Evolutionary conservation across 83 land plant genomes (phyloP).

Genomic region (Isoetes engelmannii): DNA sequence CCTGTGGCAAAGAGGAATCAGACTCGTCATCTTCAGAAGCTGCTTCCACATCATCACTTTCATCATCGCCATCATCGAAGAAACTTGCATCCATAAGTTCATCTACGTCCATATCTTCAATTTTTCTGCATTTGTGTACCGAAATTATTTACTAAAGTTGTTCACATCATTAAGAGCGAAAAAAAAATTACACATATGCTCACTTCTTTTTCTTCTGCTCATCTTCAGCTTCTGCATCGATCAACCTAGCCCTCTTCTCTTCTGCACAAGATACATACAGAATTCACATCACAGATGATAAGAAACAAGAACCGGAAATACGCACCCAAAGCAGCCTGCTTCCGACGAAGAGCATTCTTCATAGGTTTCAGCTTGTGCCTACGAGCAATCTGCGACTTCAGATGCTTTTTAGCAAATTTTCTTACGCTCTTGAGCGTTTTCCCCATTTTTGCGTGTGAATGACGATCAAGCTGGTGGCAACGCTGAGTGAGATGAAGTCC

Average conservation of each 20-base stretch:
- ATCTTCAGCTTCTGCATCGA: background rate
- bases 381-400: conserved; percentile 47
- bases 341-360: conserved; percentile 31
- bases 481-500: too few relatives aligned
- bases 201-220: conserved; percentile 1
- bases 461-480: too few relatives aligned
- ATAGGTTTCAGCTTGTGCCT: conserved; percentile 56
- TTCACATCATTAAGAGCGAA: background rate
- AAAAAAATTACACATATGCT: background rate
- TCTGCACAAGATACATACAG: background rate
- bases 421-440: conserved; percentile 68
- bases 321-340: conserved; percentile 11
- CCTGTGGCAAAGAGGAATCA: conserved; percentile 4
- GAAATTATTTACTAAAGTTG: background rate
- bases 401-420: conserved; percentile 78
- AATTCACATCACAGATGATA: background rate
- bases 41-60: conserved; percentile 3
- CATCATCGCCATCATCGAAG: conserved; percentile 20
- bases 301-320: conserved; percentile 1
- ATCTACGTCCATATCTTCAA: conserved; percentile 26
- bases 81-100: conserved; percentile 16
- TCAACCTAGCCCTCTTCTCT: background rate
- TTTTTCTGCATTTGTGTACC: conserved; percentile 17
- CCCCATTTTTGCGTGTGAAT: conserved; percentile 33
- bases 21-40: conserved; percentile 6